Conservation (phyloP, 2,329 filamentous ascomycete genomes). For the Xylariaceae sp. region DNA sequence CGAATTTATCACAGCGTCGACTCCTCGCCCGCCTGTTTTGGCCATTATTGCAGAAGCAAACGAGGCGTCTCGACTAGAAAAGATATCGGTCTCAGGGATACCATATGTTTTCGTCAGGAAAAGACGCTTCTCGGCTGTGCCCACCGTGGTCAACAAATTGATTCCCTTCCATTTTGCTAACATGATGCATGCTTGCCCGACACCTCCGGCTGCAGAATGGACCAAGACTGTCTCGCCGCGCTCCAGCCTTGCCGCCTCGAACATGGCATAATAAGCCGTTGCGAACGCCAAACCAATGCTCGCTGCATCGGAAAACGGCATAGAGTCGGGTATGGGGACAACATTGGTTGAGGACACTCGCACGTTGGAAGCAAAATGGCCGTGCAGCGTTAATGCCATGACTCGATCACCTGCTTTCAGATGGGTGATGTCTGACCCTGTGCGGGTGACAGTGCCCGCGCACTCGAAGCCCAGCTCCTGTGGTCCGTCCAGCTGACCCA, state of each 20-base stretch:
- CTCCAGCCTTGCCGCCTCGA: constrained; percentile 48
- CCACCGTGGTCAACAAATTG: constrained; percentile 52
- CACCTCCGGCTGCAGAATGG: constrained; percentile 47
- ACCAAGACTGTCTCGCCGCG: constrained; percentile 50
- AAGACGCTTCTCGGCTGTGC: constrained; percentile 48
- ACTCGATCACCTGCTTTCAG: background rate
- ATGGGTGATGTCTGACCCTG: background rate
- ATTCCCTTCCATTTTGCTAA: constrained; percentile 48
- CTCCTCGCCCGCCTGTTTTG: constrained; percentile 39
- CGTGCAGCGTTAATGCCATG: background rate
- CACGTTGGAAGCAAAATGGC: background rate
- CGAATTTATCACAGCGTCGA: constrained; percentile 50
- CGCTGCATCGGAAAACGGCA: constrained; percentile 36
- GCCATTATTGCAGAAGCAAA: constrained; percentile 43
- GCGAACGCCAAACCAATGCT: constrained; percentile 46
- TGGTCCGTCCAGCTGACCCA: background rate
- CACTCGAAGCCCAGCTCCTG: background rate
- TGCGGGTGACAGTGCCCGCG: background rate
- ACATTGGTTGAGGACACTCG: background rate
- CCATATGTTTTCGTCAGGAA: constrained; percentile 47
- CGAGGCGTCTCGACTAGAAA: constrained; percentile 42
- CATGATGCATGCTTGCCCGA: constrained; percentile 50
- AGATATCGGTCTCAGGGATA: constrained; percentile 47
- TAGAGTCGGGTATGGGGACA: background rate
- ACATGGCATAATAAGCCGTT: constrained; percentile 51